Percentiles rank a stretch among this genome's conserved stretches.
These are phyloP conservation scores for Aspergillus taichungensis DNA, from an alignment of 495 filamentous ascomycete species.

Conservation along the genomic window DNA sequence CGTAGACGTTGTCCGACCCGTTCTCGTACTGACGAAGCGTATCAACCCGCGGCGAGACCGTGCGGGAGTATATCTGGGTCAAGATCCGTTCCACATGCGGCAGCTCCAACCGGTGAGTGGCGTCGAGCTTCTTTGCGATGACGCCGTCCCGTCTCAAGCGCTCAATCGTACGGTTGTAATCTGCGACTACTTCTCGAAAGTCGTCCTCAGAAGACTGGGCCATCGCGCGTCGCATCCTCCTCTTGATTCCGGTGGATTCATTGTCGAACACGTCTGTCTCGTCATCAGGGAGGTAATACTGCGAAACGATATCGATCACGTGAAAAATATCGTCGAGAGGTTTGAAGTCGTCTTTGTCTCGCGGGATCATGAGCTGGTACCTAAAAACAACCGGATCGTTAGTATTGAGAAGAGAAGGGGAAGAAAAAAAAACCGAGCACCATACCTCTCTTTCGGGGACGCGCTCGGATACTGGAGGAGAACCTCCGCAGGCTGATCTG, in stretches of 20 bases:
- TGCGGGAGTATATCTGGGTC: slow-evolving; percentile 81
- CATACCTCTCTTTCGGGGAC: slow-evolving; percentile 58
- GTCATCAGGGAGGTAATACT: slow-evolving; percentile 62
- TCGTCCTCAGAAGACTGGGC: slow-evolving; percentile 54
- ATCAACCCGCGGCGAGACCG: slow-evolving; percentile 80
- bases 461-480: slow-evolving; percentile 66
- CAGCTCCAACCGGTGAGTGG: slow-evolving; percentile 53
- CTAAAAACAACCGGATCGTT: slow-evolving; percentile 24
- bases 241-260: slow-evolving; percentile 61
- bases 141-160: slow-evolving; percentile 52
- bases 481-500: slow-evolving; percentile 43
- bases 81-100: slow-evolving; percentile 73
- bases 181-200: slow-evolving; percentile 59
- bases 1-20: slow-evolving; percentile 86
- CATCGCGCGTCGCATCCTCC: slow-evolving; percentile 59
- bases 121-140: slow-evolving; percentile 59
- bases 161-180: slow-evolving; percentile 65
- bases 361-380: slow-evolving; percentile 69
- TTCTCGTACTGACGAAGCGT: slow-evolving; percentile 73
- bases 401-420: too few species aligned
- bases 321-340: slow-evolving; percentile 76
- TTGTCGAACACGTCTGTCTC: slow-evolving; percentile 58
- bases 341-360: slow-evolving; percentile 71
- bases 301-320: slow-evolving; percentile 63
- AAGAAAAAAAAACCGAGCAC: background rate